These are phyloP conservation scores for Naganishia antarctica DNA, from an alignment of 768 basidiomycete species.

Conservation along the genomic window DNA sequence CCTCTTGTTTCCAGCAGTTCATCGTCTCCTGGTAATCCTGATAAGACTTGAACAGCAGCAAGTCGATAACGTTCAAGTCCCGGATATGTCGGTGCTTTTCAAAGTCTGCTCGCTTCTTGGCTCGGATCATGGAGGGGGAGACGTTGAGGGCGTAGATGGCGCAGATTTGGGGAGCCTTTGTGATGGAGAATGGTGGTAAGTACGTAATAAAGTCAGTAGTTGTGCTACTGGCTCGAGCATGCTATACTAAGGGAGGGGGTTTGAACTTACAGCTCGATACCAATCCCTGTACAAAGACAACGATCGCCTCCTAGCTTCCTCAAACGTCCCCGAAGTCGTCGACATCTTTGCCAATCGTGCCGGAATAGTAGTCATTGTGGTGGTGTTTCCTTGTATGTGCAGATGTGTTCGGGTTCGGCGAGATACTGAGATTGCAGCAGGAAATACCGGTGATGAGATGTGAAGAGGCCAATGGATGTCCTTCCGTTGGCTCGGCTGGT, in stretches of 20 bases:
- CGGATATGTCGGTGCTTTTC: slow-evolving; percentile 78
- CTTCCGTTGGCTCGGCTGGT: too few species aligned
- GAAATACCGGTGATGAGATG: neutral
- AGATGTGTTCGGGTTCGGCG: neutral
- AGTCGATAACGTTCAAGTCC: slow-evolving; percentile 75
- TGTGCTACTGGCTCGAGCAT: too few species aligned
- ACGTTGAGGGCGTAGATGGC: slow-evolving; percentile 73
- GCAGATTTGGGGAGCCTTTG: slow-evolving; percentile 87
- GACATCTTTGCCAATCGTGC: slow-evolving; percentile 73
- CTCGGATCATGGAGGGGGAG: slow-evolving; percentile 70
- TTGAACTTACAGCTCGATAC: slow-evolving; percentile 77
- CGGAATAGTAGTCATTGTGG: slow-evolving; percentile 74
- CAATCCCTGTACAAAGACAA: slow-evolving; percentile 83
- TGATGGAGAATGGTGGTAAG: too few species aligned
- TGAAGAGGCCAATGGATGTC: too few species aligned
- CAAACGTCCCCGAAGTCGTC: slow-evolving; percentile 54
- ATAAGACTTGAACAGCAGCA: slow-evolving; percentile 74
- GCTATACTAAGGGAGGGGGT: too few species aligned
- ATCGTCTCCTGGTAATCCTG: slow-evolving; percentile 91
- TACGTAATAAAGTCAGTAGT: too few species aligned
- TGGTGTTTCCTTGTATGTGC: neutral
- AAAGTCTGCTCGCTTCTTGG: slow-evolving; percentile 76
- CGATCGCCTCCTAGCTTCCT: slow-evolving; percentile 65
- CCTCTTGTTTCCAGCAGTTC: slow-evolving; percentile 84
- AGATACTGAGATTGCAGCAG: neutral